A percentile compares a stretch with the other conserved stretches of the same genome.
phyloP scores from a whole-genome alignment of 2,329 filamentous ascomycete species.

The Sporothrix dimorphospora region DNA sequence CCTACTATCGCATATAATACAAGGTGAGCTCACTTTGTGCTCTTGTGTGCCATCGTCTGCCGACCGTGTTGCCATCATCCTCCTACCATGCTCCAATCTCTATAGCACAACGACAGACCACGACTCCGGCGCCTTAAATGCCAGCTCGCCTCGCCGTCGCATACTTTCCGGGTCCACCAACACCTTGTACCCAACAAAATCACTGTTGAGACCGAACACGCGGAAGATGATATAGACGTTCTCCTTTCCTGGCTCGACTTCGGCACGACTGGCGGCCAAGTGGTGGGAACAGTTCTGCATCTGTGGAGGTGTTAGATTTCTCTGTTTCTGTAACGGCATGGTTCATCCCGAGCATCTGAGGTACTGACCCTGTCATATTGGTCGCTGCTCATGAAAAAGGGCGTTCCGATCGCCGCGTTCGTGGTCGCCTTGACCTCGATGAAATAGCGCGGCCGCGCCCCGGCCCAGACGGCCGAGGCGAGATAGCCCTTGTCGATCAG shows the following conservation, averaged over 20 bases:
- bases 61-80: no score
- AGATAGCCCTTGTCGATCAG: conserved; percentile 44
- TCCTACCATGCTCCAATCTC: background rate
- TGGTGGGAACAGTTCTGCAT: conserved; percentile 12
- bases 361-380: conserved; percentile 48
- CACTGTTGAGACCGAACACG: conserved; percentile 11
- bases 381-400: conserved; percentile 52
- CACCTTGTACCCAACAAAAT: background rate
- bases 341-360: background rate
- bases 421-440: conserved; percentile 57
- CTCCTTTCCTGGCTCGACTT: no score
- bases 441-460: conserved; percentile 45
- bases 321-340: no score
- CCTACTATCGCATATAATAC: no score
- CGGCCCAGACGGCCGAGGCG: conserved; percentile 36
- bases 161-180: conserved; percentile 19
- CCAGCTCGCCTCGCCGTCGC: conserved; percentile 3
- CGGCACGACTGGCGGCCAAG: no score
- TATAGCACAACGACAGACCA: background rate
- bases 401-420: conserved; percentile 40
- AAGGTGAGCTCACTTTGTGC: no score
- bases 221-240: conserved; percentile 15
- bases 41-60: no score
- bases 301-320: background rate
- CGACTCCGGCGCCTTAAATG: no score